Conservation (phyloP, 2,329 filamentous ascomycete species). For the Sclerotinia minor region DNA sequence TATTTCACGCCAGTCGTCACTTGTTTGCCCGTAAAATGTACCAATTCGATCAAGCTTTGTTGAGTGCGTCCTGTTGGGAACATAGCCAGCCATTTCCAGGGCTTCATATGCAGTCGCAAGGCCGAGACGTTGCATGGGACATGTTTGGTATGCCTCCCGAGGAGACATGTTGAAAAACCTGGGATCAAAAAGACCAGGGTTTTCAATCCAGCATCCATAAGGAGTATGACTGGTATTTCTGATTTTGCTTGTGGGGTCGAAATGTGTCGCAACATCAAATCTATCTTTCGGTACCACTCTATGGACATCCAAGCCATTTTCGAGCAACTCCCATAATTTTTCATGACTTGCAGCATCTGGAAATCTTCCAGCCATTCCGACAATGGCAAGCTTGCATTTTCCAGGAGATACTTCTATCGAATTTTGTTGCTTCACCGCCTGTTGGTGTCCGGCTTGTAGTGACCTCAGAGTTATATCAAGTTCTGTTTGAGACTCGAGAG, state of each 20-base stretch:
- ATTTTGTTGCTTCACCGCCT: slow-evolving; percentile 1
- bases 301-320: slow-evolving; percentile 74
- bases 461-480: slow-evolving; percentile 18
- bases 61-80: slow-evolving; percentile 44
- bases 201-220: slow-evolving; percentile 69
- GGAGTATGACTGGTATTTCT: slow-evolving; percentile 68
- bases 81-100: slow-evolving; percentile 77
- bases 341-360: slow-evolving; percentile 71
- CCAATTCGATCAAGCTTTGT: slow-evolving; percentile 47
- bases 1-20: slow-evolving; percentile 40
- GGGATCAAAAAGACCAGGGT: slow-evolving; percentile 77
- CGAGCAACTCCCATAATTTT: slow-evolving; percentile 72
- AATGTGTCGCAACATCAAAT: slow-evolving; percentile 72
- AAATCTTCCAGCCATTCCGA: slow-evolving; percentile 78
- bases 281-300: slow-evolving; percentile 64
- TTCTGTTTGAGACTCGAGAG: slow-evolving; percentile 23
- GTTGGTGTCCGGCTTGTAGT: not conserved
- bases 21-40: slow-evolving; percentile 41
- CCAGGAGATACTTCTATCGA: slow-evolving; percentile 23
- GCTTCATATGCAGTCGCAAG: slow-evolving; percentile 78
- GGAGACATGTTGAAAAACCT: slow-evolving; percentile 87
- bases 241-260: slow-evolving; percentile 68
- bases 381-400: slow-evolving; percentile 62
- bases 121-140: slow-evolving; percentile 77
- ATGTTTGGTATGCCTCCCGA: slow-evolving; percentile 75